Base-by-base conservation (phyloP, 805 yeast genomes). In the Wickerhamomyces silvicola region DNA sequence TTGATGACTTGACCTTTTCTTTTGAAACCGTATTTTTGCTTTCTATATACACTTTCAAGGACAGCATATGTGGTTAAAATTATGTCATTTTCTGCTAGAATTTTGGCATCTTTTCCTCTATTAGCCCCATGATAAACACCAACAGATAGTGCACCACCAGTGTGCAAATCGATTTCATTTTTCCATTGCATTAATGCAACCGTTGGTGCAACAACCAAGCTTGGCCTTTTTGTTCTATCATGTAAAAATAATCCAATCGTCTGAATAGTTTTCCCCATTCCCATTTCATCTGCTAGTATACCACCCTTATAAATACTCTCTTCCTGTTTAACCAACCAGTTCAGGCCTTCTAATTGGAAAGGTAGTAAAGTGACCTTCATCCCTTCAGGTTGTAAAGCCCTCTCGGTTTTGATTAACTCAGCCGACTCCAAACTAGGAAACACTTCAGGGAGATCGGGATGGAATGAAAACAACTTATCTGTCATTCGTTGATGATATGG, bases 181-280 rank as follows among this genome's bases (percentile, higher is more conserved):
- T 80, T 83, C 99, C 99, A 92, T 56, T 92, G 99, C 82, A 92
- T 84, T 28, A 92, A 62, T 1, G 97, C 97, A n/a, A 92, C 98
- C 0, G 98, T 90, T 0, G 99, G 99, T 0, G 97, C 97, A 13
- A 92, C 82, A 5, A 92, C 97, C 39, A 92, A 61, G 43, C 79
- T 84, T 8, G 97, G 97, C 9, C 74, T 62, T 43, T 76, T 78
- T 1, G 62, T 48, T 30, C 68, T 52, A 54, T 86, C 94, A 28
- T 68, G 57, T 76, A 88, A 75, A 50, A 92, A 73, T 27, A 92
- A 59, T 0, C 94, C 92, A 39, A 92, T 90, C 23, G 95, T 90
- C 59, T 92, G 98, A 30, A 92, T 88, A 1, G 99, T 92, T 50
- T 92, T 92, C 41, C 99, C 99, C 97, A 92, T 90, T 22, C 99